These are phyloP conservation scores for Aspergillus aculeatus DNA, from an alignment of 2,329 filamentous ascomycete species.

Conservation along the genomic window DNA sequence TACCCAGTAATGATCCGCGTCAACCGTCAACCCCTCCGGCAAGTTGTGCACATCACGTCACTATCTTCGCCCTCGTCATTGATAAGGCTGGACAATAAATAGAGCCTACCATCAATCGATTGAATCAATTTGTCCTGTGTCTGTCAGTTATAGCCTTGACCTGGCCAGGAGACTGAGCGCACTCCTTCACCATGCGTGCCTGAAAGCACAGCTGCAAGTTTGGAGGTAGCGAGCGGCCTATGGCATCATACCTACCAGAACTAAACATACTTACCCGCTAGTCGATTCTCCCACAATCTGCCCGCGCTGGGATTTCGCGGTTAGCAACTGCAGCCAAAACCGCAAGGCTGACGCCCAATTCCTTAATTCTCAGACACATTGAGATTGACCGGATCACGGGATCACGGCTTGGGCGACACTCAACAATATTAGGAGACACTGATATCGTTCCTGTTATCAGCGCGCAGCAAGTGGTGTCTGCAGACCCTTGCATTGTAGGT, in stretches of 20 bases:
- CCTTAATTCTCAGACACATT: neutral
- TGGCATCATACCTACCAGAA: conserved; percentile 6
- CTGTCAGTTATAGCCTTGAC: neutral
- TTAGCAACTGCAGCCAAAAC: neutral
- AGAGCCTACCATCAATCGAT: neutral
- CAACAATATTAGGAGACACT: neutral
- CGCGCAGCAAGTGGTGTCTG: neutral
- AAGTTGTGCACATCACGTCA: neutral
- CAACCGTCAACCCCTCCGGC: neutral
- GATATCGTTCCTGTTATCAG: neutral
- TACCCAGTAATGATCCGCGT: neutral
- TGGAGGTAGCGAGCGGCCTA: neutral
- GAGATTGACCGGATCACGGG: neutral
- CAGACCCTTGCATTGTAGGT: neutral
- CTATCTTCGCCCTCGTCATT: neutral
- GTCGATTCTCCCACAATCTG: neutral
- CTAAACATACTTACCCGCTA: conserved; percentile 5
- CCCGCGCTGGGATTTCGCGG: conserved; percentile 2
- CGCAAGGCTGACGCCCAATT: neutral
- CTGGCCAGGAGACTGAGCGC: neutral
- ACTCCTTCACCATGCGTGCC: neutral
- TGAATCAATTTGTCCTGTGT: neutral
- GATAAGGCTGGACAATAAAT: neutral
- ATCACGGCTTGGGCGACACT: neutral
- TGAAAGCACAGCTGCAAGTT: neutral